These are phyloP conservation scores for Syzygium aqueum DNA, from an alignment of 345 rosid genomes.

Conservation along the genomic window DNA sequence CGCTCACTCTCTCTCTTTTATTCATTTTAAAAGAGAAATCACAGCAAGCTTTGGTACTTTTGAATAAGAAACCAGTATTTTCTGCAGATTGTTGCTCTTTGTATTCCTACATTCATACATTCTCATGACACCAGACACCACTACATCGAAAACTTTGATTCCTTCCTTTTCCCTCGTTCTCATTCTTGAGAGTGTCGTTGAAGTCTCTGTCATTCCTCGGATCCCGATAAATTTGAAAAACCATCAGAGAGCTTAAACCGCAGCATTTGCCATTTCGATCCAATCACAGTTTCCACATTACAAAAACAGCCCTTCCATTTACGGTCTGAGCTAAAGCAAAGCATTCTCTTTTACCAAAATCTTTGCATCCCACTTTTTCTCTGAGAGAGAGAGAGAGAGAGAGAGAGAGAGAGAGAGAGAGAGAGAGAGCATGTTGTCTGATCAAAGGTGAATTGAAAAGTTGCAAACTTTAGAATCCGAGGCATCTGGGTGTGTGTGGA, in stretches of 20 bases:
- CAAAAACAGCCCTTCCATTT: not conserved
- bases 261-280: not conserved
- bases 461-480: slow-evolving; percentile 39
- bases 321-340: not conserved
- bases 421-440: not conserved
- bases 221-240: slow-evolving; percentile 1
- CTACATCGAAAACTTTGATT: not conserved
- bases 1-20: not conserved
- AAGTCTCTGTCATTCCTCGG: not conserved
- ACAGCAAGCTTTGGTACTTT: not conserved
- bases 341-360: not conserved
- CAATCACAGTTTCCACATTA: not conserved
- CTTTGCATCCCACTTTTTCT: not conserved
- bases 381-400: not conserved
- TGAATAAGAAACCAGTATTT: not conserved
- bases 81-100: not conserved
- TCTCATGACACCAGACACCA: not conserved
- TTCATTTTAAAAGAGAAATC: not conserved
- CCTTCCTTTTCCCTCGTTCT: not conserved
- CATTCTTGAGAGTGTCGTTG: not conserved
- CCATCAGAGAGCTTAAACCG: not conserved
- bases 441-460: slow-evolving; percentile 8
- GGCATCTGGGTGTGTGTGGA: slow-evolving; percentile 13
- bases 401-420: not conserved
- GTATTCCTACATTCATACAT: not conserved